Evolutionary conservation across 352 stramenopile genomes (phyloP), one percentile per base, ranked within the genome.

Genomic region (Pythium diclinum): DNA sequence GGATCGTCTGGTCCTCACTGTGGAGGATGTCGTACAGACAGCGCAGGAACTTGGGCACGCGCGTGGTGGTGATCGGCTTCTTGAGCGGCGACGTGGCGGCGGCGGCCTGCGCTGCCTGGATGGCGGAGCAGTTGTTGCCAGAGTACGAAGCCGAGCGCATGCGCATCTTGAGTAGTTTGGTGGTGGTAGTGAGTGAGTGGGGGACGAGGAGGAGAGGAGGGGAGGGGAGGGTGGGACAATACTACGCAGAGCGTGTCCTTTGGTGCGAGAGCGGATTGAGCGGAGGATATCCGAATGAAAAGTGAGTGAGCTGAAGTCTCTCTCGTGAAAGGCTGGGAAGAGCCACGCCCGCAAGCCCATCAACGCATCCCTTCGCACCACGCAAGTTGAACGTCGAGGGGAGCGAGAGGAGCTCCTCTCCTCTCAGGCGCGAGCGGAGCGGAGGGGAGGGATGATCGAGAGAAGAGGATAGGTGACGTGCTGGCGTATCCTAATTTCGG

Each of bases 21-120:
- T 89, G 72, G 42, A 94, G 75, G 34, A 94, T 92, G 33, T 88
- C 71, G 71, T 91, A 92, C n/a, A 94, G 78, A 25, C 73, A 83
- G 21, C 78, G 73, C 8, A 94, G 69, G 67, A 94, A 94, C 69
- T 92, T 91, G 55, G 85, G 85, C 25, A 91, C 83, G 25, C 83
- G 73, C 63, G 71, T 69, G n/a, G 62, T 46, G 13, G 57, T 56
- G 13, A 69, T n/a, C 42, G 65, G 42, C 47, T 63, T 67, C 65
- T 67, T 67, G 28, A 36, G 16, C 3, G 56, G 47, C 23, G 48
- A 58, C 44, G 36, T 21, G 6, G 59, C 14, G 1, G 47, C 13
- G 25, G 59, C 28, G 0, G 54, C n/a, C 38, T 51, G 6, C 9
- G 23, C 56, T 9, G 56, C 40, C 13, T 33, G 19, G 6, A 16